A percentile compares a stretch with the other conserved stretches of the same genome.
Evolutionary conservation across 2,329 filamentous ascomycete species (phyloP).

Genomic region (Bipolaris sorokiniana): DNA sequence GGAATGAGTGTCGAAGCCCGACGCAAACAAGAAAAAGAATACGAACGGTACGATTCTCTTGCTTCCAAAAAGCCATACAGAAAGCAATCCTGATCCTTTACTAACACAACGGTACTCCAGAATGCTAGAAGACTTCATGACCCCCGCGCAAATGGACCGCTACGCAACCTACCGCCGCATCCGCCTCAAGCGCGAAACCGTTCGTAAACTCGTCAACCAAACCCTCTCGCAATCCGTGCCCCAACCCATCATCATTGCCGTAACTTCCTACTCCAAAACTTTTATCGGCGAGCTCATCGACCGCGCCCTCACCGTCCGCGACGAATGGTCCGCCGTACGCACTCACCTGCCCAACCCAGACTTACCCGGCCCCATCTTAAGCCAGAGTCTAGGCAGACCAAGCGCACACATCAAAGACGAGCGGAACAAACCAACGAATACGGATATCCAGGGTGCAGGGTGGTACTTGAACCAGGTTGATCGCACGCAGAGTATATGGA

Average conservation of each 20-base stretch:
- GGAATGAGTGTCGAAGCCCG: conserved; percentile 62
- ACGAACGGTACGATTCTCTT: conserved; percentile 54
- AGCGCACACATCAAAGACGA: conserved; percentile 38
- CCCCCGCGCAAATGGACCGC: conserved; percentile 69
- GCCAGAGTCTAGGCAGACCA: conserved; percentile 36
- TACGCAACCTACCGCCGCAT: conserved; percentile 74
- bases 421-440: conserved; percentile 35
- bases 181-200: conserved; percentile 70
- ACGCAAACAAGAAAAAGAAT: conserved; percentile 70
- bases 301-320: conserved; percentile 71
- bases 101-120: conserved; percentile 14
- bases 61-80: background rate
- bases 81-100: background rate
- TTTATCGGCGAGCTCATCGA: conserved; percentile 80
- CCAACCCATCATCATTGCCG: conserved; percentile 73
- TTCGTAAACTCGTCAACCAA: conserved; percentile 78
- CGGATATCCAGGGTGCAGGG: conserved; percentile 37
- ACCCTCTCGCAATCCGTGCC: conserved; percentile 81
- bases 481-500: conserved; percentile 34
- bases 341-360: conserved; percentile 43
- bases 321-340: conserved; percentile 68
- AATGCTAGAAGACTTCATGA: conserved; percentile 69
- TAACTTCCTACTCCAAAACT: conserved; percentile 76
- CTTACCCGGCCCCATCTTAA: conserved; percentile 34
- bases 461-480: conserved; percentile 34